Percentiles rank a stretch among this genome's conserved stretches.
Evolutionary conservation across 768 basidiomycete species (phyloP).

Genomic region (Psilocybe tampanensis): DNA sequence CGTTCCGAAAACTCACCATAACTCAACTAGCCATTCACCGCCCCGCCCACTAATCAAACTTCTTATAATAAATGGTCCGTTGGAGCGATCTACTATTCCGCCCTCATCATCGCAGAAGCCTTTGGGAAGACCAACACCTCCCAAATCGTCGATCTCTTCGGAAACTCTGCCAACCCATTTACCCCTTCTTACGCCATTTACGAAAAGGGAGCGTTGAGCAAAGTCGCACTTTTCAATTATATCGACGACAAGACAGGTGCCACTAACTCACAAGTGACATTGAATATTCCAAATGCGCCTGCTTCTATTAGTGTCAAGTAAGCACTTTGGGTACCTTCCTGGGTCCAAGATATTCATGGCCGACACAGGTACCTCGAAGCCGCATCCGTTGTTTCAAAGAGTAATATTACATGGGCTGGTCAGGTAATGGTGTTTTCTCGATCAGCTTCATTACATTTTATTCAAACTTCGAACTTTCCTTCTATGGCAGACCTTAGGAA

Average conservation of each 20-base stretch:
- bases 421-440: conserved; percentile 46
- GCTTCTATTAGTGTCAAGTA: conserved; percentile 55
- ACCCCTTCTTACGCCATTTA: conserved; percentile 78
- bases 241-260: conserved; percentile 60
- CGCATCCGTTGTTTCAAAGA: conserved; percentile 56
- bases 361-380: conserved; percentile 56
- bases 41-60: conserved; percentile 57
- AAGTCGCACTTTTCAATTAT: conserved; percentile 75
- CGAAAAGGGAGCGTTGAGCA: conserved; percentile 62
- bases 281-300: conserved; percentile 50
- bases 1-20: conserved; percentile 19
- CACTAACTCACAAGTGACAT: conserved; percentile 46
- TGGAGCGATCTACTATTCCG: conserved; percentile 74
- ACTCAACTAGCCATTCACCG: conserved; percentile 59
- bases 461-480: neutral
- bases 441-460: neutral
- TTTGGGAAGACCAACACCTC: conserved; percentile 67
- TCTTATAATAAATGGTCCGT: conserved; percentile 70
- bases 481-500: conserved; percentile 55
- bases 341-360: neutral
- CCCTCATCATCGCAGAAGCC: conserved; percentile 69
- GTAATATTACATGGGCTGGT: conserved; percentile 77
- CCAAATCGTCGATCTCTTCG: conserved; percentile 67
- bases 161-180: conserved; percentile 49
- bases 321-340: conserved; percentile 14